These are phyloP conservation scores for Trypanosoma vivax DNA, from an alignment of 208 protist species.

Conservation along the genomic window DNA sequence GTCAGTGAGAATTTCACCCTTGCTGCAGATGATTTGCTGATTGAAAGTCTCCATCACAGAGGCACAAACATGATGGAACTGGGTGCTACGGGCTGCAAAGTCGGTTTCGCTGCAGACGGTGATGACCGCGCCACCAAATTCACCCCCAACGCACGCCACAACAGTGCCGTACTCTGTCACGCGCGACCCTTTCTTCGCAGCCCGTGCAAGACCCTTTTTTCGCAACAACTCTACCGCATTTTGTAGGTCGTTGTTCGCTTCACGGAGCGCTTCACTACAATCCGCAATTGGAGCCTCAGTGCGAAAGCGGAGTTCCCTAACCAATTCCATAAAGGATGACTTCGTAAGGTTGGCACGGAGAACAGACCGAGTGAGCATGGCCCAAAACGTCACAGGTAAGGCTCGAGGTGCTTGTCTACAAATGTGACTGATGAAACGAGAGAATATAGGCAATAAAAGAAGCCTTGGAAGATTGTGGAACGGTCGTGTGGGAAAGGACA, in stretches of 20 bases:
- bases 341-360: slow-evolving; percentile 29
- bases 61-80: slow-evolving; percentile 58
- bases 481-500: too few species aligned
- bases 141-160: slow-evolving; percentile 52
- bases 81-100: slow-evolving; percentile 79
- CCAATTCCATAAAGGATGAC: slow-evolving; percentile 76
- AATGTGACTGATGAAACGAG: slow-evolving; percentile 2
- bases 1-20: slow-evolving; percentile 41
- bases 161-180: slow-evolving; percentile 79
- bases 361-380: slow-evolving; percentile 41
- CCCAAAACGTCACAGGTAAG: not conserved
- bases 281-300: slow-evolving; percentile 88
- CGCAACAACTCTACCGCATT: slow-evolving; percentile 69
- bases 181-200: slow-evolving; percentile 79
- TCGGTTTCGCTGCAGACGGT: slow-evolving; percentile 88
- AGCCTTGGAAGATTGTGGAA: too few species aligned
- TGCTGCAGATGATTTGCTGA: slow-evolving; percentile 33
- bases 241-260: slow-evolving; percentile 66
- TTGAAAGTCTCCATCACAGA: slow-evolving; percentile 27
- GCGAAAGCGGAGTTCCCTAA: slow-evolving; percentile 82
- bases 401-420: not conserved
- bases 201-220: slow-evolving; percentile 66
- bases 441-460: too few species aligned
- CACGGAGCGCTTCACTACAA: slow-evolving; percentile 77
- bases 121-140: slow-evolving; percentile 59